Conservation (phyloP, 2,329 filamentous ascomycete genomes). For the Diaporthe sp. region DNA sequence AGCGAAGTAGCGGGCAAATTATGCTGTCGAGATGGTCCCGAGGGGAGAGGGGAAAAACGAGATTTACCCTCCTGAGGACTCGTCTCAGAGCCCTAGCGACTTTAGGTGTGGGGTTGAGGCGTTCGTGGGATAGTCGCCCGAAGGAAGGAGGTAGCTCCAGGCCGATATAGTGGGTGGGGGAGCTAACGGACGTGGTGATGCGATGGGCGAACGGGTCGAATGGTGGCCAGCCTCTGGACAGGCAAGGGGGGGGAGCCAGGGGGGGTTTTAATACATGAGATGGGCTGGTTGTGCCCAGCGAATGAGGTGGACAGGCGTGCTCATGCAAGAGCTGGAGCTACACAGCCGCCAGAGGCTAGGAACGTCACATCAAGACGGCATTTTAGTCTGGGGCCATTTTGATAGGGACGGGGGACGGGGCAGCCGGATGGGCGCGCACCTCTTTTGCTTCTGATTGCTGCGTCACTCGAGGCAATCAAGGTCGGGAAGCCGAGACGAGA, state of each 20-base stretch:
- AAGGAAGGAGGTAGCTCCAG: conserved; percentile 21
- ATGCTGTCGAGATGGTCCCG: background rate
- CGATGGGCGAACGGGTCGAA: conserved; percentile 16
- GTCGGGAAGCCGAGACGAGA: background rate
- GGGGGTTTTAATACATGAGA: conserved; percentile 34
- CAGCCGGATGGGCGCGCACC: conserved; percentile 4
- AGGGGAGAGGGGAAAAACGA: background rate
- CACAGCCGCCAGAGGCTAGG: conserved; percentile 20
- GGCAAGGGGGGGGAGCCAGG: conserved; percentile 2
- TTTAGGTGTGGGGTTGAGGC: conserved; percentile 29
- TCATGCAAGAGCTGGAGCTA: conserved; percentile 33
- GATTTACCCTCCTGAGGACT: background rate
- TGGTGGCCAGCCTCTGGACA: conserved; percentile 14
- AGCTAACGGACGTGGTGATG: conserved; percentile 22
- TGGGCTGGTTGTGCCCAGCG: conserved; percentile 23
- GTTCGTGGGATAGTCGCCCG: conserved; percentile 7
- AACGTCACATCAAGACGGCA: conserved; percentile 36
- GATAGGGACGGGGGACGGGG: conserved; percentile 12
- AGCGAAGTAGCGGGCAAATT: background rate
- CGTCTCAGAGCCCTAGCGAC: background rate
- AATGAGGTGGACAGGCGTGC: conserved; percentile 28
- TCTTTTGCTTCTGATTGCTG: conserved; percentile 24
- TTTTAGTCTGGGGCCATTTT: conserved; percentile 16
- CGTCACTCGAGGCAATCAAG: conserved; percentile 15
- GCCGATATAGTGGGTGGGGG: conserved; percentile 5